Percentiles rank a stretch among this genome's conserved stretches.
Conservation (phyloP, 371 early-diverging fungal species). For the Lichtheimia corymbifera region DNA sequence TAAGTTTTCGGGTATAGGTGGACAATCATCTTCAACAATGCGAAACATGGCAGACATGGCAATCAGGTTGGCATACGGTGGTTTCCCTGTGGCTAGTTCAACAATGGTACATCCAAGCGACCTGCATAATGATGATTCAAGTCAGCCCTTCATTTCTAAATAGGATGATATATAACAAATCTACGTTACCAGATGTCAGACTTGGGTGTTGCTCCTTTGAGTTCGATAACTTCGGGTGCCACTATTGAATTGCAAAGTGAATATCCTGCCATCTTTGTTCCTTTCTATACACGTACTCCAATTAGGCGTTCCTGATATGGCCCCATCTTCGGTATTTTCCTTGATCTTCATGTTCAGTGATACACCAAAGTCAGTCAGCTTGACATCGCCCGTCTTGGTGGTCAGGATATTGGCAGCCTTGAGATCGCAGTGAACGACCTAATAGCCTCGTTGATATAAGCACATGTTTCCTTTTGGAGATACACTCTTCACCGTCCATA, state of each 20-base stretch:
- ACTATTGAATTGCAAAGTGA: constrained; percentile 47
- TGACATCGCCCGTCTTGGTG: constrained; percentile 92
- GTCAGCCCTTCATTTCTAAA: too few species aligned
- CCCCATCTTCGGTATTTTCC: constrained; percentile 57
- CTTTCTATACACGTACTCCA: constrained; percentile 73
- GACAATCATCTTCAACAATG: constrained; percentile 87
- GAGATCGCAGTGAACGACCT: constrained; percentile 94
- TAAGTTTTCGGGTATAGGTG: constrained; percentile 84
- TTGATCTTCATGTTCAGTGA: constrained; percentile 79
- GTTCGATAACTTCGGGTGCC: constrained; percentile 96
- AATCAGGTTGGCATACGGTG: constrained; percentile 80
- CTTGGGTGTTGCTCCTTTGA: constrained; percentile 77
- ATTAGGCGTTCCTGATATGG: constrained; percentile 89
- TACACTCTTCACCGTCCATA: not conserved
- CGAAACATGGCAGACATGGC: constrained; percentile 89
- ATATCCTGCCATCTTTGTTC: not conserved
- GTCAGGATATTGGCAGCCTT: constrained; percentile 96
- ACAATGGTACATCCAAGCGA: constrained; percentile 87
- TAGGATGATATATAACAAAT: not conserved
- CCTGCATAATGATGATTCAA: constrained; percentile 25
- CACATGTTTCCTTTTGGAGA: too few species aligned
- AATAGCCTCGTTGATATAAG: too few species aligned
- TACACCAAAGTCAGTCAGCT: constrained; percentile 96
- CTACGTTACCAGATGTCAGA: constrained; percentile 85
- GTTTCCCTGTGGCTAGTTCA: constrained; percentile 85